These are phyloP conservation scores for Mortierella sp. DNA, from an alignment of 371 early-diverging fungal species.

Conservation along the genomic window DNA sequence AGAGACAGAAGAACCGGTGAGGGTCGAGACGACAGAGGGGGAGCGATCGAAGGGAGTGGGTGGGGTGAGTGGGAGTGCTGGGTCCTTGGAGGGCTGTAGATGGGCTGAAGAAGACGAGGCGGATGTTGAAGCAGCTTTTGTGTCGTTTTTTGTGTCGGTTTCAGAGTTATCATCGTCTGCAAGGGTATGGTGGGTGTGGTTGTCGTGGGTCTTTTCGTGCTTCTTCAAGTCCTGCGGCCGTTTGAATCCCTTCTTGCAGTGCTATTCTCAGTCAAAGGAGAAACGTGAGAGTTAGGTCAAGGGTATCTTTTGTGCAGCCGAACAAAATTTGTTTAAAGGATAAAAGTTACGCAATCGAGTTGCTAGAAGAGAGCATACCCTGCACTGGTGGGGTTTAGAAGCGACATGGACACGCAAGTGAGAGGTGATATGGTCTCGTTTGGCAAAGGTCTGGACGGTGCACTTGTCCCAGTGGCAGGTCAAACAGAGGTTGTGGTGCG, in stretches of 20 bases:
- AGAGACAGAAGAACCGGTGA: conserved; percentile 30
- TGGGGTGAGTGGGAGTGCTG: conserved; percentile 42
- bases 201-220: conserved; percentile 88
- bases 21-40: conserved; percentile 38
- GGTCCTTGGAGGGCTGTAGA: conserved; percentile 23
- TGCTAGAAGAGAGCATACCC: conserved; percentile 49
- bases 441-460: conserved; percentile 73
- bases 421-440: conserved; percentile 95
- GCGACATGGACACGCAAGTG: conserved; percentile 94
- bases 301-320: not conserved
- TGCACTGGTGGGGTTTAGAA: conserved; percentile 90
- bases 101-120: conserved; percentile 26
- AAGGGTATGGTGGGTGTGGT: not conserved
- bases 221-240: conserved; percentile 96
- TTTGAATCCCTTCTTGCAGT: conserved; percentile 91
- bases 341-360: not conserved
- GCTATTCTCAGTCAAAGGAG: conserved; percentile 52
- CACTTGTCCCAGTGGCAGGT: conserved; percentile 93
- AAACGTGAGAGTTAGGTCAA: not conserved
- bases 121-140: conserved; percentile 37
- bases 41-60: conserved; percentile 55
- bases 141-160: conserved; percentile 13
- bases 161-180: conserved; percentile 62
- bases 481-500: conserved; percentile 88
- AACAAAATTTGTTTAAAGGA: not conserved